phyloP scores from a whole-genome alignment of 1,284 basidiomycete genomes.

The Ustilago bromivora region DNA sequence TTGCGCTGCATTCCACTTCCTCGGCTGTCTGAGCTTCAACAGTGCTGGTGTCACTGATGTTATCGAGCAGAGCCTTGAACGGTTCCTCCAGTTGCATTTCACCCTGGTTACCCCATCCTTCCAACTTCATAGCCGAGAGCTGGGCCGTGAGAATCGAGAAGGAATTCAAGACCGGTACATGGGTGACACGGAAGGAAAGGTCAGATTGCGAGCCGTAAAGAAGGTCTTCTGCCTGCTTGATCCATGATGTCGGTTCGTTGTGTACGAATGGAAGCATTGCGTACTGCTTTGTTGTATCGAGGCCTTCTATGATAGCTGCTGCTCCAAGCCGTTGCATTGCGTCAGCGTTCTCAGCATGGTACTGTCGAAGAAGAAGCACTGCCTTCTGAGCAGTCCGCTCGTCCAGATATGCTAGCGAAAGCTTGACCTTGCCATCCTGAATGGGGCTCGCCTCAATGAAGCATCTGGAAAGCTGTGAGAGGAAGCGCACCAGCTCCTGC shows the following conservation, averaged over 20 bases:
- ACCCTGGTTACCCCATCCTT: constrained; percentile 27
- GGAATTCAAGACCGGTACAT: constrained; percentile 29
- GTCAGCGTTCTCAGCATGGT: constrained; percentile 22
- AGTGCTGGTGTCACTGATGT: not conserved
- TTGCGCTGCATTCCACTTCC: constrained; percentile 28
- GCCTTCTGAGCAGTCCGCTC: constrained; percentile 34
- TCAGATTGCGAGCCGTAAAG: constrained; percentile 32
- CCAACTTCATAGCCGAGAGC: constrained; percentile 24
- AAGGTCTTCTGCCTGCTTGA: constrained; percentile 38
- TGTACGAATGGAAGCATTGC: constrained; percentile 49
- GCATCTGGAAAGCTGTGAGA: constrained; percentile 40
- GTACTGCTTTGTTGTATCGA: constrained; percentile 17
- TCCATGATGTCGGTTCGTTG: constrained; percentile 43
- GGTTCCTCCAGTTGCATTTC: constrained; percentile 21
- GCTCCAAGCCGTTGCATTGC: constrained; percentile 31
- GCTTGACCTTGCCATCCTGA: constrained; percentile 22
- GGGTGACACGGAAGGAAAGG: constrained; percentile 32
- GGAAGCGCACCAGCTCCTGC: constrained; percentile 29
- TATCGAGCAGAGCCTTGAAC: constrained; percentile 17
- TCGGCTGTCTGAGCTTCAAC: not conserved
- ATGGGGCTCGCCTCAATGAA: constrained; percentile 41
- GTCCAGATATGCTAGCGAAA: constrained; percentile 31
- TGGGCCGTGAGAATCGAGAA: constrained; percentile 17
- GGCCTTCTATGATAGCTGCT: constrained; percentile 19
- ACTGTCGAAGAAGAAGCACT: constrained; percentile 35